Base-by-base conservation (phyloP, 2,329 filamentous ascomycete genomes). In the Claviceps digitariae region DNA sequence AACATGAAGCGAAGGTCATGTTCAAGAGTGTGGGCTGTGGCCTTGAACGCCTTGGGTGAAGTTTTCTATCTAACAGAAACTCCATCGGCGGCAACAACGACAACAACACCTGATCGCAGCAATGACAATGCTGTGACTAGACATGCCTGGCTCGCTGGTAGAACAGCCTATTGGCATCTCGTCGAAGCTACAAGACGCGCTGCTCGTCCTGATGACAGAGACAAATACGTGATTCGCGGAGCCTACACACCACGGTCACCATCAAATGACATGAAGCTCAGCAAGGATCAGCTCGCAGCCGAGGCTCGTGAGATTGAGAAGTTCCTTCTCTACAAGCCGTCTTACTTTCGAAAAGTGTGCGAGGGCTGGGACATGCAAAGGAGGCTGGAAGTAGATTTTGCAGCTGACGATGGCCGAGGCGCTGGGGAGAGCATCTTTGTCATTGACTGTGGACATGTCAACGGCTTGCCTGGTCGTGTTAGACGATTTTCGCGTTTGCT, bases 361-460 rank as follows among this genome's bases (percentile, higher is more conserved):
- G 72, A 86, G 45, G 86, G 86, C 2, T 97, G 93, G 91, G 87
- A 97, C 62, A 97, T 97, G 90, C 82, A 82, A 52, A 81, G 90
- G 56, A 82, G 74, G 57, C 72, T 97, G 2, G 85, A 93, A 61
- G 88, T 95, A 2, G 93, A 98, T 64, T 97, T 96, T 68, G 86
- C 86, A 43, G 82, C 81, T 21, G 87, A 90, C 58, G 86, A 93
- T 67, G 79, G 81, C n/a, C 73, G 80, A 52, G 80, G 83, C 49
- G 84, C 83, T 27, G 90, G 90, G 21, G 91, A 96, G 67, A 77
- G 76, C 17, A 72, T 95, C 41, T 74, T 94, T 27, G 77, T 95
- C 2, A 75, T 96, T 48, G 76, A 81, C 36, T 86, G 84, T 61
- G 89, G 87, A 1, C 67, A 82, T n/a, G 79, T 80, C 29, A 79